These are phyloP conservation scores for Lyophyllum semitale DNA, from an alignment of 768 basidiomycete genomes.

Conservation along the genomic window DNA sequence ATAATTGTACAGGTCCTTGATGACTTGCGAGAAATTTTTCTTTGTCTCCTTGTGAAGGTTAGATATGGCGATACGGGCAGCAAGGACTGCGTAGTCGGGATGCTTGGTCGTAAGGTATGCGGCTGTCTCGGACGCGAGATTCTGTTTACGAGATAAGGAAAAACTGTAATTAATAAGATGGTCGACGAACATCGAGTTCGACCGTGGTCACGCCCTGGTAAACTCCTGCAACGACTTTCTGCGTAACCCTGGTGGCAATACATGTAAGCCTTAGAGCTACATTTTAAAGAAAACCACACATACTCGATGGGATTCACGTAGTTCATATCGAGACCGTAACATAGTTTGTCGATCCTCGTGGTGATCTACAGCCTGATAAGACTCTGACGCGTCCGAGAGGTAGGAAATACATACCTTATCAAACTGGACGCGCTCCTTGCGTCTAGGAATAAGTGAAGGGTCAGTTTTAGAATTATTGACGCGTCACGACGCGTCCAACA, in stretches of 20 bases:
- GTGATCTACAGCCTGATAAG: conserved; percentile 63
- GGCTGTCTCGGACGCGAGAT: conserved; percentile 95
- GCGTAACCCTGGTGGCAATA: conserved; percentile 63
- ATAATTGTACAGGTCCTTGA: conserved; percentile 89
- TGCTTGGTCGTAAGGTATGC: conserved; percentile 97
- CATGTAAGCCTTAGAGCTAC: background rate
- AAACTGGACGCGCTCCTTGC: conserved; percentile 91
- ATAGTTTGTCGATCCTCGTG: conserved; percentile 84
- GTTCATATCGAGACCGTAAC: conserved; percentile 92
- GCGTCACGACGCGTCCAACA: conserved; percentile 36
- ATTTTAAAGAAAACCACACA: conserved; percentile 22
- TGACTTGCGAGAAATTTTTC: conserved; percentile 92
- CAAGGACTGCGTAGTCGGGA: conserved; percentile 97
- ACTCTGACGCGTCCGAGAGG: conserved; percentile 11
- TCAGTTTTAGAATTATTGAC: conserved; percentile 23
- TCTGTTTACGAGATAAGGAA: conserved; percentile 47
- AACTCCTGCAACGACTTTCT: conserved; percentile 92
- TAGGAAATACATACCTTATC: conserved; percentile 67
- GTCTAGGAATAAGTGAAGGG: conserved; percentile 40
- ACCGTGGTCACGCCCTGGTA: conserved; percentile 96
- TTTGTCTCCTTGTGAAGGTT: conserved; percentile 99
- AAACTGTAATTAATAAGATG: background rate
- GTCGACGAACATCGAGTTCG: conserved; percentile 83
- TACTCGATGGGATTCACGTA: conserved; percentile 94
- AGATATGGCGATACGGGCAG: conserved; percentile 97